Base-by-base conservation (phyloP, 2,329 filamentous ascomycete genomes). In the Botryotinia narcissicola region DNA sequence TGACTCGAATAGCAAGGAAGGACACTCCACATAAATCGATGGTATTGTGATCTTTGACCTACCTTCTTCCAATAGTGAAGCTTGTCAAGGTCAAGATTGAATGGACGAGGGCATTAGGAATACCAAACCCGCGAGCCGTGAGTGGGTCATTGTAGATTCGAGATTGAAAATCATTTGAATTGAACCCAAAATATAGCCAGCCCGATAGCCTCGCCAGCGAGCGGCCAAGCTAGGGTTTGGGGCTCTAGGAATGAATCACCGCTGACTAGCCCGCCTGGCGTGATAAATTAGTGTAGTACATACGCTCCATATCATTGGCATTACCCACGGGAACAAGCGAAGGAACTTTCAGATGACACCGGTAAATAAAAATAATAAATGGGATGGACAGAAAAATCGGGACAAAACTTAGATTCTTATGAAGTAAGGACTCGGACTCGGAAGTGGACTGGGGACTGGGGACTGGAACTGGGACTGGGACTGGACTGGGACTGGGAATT, bases 61-160 rank as follows among this genome's bases (percentile, higher is more conserved):
- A 37, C 44, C n/a, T 29, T 68, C 60, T 57, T 32, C 59, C 51
- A 68, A 68, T 66, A 59, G 64, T 68, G 60, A 63, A 40, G 44
- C 70, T 37, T 51, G 44, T 66, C 32, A 48, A 40, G 42, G 71
- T 66, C 48, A 57, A 44, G 18, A 69, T 51, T 57, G 66, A 42
- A 69, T 29, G n/a, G 18, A 69, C 63, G 62, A 72, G 70, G 57
- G 63, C 40, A 74, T 71, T 40, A 71, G 73, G 61, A 63, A 66
- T 44, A n/a, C 37, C 37, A 35, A 12, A 51, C 42, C 71, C 73
- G 73, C 59, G 60, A 74, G 66, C 73, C 73, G 71, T 67, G 72
- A 69, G 73, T 74, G 73, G 73, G 67, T 37, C 71, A 51, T 54
- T 59, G 63, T 73, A 66, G 51, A 73, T 73, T 73, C 67, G 72